Base-by-base conservation (phyloP, 176 grass and related monocot species). In the Oryza brachyantha region DNA sequence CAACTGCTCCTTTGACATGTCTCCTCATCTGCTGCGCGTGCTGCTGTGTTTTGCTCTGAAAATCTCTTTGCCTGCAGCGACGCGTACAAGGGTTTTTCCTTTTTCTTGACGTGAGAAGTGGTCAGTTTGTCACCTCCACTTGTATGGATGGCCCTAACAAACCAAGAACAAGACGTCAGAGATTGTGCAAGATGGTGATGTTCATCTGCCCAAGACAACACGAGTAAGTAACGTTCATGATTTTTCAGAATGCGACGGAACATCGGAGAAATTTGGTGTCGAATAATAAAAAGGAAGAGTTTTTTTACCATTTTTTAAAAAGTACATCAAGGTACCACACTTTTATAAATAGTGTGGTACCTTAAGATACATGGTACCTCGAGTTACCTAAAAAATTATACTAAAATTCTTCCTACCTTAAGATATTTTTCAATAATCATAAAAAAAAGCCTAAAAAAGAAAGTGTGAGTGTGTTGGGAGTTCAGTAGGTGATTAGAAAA, bases 1-100 rank as follows among this genome's bases (percentile, higher is more conserved):
- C 38, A 39, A 68, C 74, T 72, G 58, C 83, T 72, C 25, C 66
- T 68, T 74, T 86, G 77, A 86, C 84, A 66, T 41, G 57, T 1
- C 22, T 29, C 24, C 52, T 57, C 2, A 22, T 66, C 7, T 57
- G 37, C 2, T 28, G 12, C 69, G 69, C 40, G 57, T 73, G 79
- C 4, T 38, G 13, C 48, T 52, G 48, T 2, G 13, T 7, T 13
- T 73, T 57, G 29, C 64, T 70, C 8, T 58, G 31, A 3, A n/a
- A 32, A 32, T 50, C 11, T 14, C 25, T 71, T 71, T 50, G 32
- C 26, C 68, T 79, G 43, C 68, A 13, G 66, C 3, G 32, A 34
- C 60, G 73, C 76, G 83, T 42, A 29, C 4, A 8, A 41, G 29
- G 16, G 29, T 13, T 41, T n/a, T n/a, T n/a, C n/a, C n/a, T n/a